These are phyloP conservation scores for Neofusicoccum kwambonambiense DNA, from an alignment of 2,329 filamentous ascomycete genomes.

Conservation along the genomic window DNA sequence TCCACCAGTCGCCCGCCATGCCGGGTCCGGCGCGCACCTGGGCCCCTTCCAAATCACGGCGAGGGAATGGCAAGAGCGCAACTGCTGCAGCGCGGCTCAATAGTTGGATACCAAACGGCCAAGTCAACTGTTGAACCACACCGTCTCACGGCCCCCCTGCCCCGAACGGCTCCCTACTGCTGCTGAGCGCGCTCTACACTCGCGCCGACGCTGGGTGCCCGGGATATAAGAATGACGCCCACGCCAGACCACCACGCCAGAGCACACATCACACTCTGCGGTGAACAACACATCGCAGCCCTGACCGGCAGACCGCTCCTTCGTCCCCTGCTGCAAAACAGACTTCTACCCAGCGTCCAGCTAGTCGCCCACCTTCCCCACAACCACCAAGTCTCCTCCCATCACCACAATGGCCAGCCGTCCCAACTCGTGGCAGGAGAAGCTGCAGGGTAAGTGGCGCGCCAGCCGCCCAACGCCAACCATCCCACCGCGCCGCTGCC, in stretches of 20 bases:
- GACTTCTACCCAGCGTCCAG: neutral
- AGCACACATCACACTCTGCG: constrained; percentile 19
- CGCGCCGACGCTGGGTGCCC: neutral
- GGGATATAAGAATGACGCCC: constrained; percentile 14
- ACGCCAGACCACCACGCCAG: constrained; percentile 20
- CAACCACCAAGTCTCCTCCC: constrained; percentile 2
- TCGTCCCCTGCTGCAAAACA: constrained; percentile 9
- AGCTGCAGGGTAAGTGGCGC: constrained; percentile 29
- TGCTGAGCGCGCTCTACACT: neutral
- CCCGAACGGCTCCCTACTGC: constrained; percentile 11
- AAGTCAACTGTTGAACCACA: constrained; percentile 20
- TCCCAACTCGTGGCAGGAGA: constrained; percentile 21
- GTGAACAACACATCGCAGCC: constrained; percentile 3
- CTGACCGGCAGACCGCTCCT: constrained; percentile 2
- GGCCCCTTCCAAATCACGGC: constrained; percentile 17
- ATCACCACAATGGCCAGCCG: constrained; percentile 18
- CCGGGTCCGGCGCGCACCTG: neutral
- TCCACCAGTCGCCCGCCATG: constrained; percentile 11
- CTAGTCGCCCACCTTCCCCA: constrained; percentile 5
- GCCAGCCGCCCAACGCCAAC: neutral
- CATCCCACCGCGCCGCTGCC: neutral
- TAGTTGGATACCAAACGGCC: constrained; percentile 16
- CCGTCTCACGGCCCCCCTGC: constrained; percentile 17
- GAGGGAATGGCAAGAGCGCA: neutral
- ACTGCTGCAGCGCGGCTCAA: constrained; percentile 17